Conservation (phyloP, 148 eudicot genomes). For the Drosera capensis region DNA sequence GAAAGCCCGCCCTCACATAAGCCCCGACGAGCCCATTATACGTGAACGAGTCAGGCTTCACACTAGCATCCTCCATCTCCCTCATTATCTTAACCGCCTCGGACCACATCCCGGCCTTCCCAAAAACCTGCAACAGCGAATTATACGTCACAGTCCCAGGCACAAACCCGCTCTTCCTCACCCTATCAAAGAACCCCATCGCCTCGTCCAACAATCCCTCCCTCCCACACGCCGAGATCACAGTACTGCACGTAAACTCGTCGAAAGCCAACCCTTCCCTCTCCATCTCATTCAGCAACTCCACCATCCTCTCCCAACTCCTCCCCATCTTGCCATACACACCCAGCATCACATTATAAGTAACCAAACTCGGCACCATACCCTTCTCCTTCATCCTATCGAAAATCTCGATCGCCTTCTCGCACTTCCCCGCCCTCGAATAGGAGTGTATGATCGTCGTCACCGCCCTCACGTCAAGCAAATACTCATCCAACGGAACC, state of each 20-base stretch:
- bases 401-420: conserved; percentile 44
- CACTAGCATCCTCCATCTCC: conserved; percentile 67
- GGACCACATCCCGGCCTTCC: conserved; percentile 57
- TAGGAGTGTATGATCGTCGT: conserved; percentile 62
- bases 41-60: conserved; percentile 64
- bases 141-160: conserved; percentile 77
- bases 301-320: conserved; percentile 54
- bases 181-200: conserved; percentile 37
- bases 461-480: conserved; percentile 55
- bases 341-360: conserved; percentile 57
- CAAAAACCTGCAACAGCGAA: conserved; percentile 79
- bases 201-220: conserved; percentile 88
- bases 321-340: conserved; percentile 84
- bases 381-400: conserved; percentile 41
- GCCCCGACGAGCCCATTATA: conserved; percentile 75
- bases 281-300: conserved; percentile 57
- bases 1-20: conserved; percentile 70
- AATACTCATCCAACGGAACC: conserved; percentile 42
- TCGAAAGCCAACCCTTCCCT: conserved; percentile 49
- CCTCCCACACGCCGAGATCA: conserved; percentile 85
- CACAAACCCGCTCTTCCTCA: conserved; percentile 45
- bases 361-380: conserved; percentile 52
- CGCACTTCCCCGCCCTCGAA: conserved; percentile 51
- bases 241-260: conserved; percentile 87
- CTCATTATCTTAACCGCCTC: conserved; percentile 62